These are phyloP conservation scores for Jaapia argillacea DNA, from an alignment of 768 basidiomycete genomes.

Conservation along the genomic window DNA sequence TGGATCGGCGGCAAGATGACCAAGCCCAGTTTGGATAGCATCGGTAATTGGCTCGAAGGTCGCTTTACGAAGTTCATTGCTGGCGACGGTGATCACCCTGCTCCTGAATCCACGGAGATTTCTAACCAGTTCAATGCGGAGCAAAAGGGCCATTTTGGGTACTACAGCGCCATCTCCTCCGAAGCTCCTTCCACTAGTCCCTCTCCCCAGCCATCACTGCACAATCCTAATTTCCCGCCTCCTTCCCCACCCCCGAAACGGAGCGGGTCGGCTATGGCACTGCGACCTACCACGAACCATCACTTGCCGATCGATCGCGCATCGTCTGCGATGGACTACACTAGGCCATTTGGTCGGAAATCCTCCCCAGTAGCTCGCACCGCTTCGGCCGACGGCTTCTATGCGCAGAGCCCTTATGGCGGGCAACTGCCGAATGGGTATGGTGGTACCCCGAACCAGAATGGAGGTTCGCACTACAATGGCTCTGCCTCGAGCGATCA, in stretches of 20 bases:
- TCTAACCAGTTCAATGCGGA: conserved; percentile 26
- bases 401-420: conserved; percentile 33
- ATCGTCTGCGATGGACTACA: conserved; percentile 70
- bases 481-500: too few relatives aligned
- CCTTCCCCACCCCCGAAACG: conserved; percentile 38
- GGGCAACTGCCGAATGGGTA: conserved; percentile 24
- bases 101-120: conserved; percentile 27
- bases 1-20: conserved; percentile 85
- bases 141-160: conserved; percentile 78
- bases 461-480: conserved; percentile 16
- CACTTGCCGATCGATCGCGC: conserved; percentile 56
- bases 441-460: conserved; percentile 27
- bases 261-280: conserved; percentile 62
- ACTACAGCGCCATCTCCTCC: conserved; percentile 89
- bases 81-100: conserved; percentile 61
- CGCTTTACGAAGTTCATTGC: conserved; percentile 92
- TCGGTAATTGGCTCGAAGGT: conserved; percentile 89
- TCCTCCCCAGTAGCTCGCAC: conserved; percentile 45
- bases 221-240: conserved; percentile 25
- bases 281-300: conserved; percentile 34
- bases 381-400: conserved; percentile 37
- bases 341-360: conserved; percentile 34
- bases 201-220: conserved; percentile 57
- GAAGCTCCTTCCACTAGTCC: conserved; percentile 63
- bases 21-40: conserved; percentile 86